Percentiles rank a stretch among this genome's conserved stretches.
phyloP scores from a whole-genome alignment of 768 basidiomycete species.

The Chalciporus piperatus region DNA sequence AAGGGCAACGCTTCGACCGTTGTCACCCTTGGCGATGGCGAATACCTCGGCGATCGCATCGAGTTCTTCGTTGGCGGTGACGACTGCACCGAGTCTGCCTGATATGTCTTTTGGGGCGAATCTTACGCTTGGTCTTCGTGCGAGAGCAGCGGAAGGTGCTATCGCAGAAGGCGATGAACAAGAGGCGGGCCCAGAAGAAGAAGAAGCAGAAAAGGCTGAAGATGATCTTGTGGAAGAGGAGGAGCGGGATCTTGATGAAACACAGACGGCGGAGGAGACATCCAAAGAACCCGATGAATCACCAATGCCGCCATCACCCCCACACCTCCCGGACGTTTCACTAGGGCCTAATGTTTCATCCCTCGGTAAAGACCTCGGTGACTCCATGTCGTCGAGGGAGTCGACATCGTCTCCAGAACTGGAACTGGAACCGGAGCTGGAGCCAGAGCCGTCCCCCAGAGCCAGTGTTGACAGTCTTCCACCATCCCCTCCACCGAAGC shows the following conservation, averaged over 20 bases:
- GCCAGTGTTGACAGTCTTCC: constrained; percentile 16
- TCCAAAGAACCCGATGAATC: neutral
- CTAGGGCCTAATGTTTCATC: constrained; percentile 9
- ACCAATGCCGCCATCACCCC: constrained; percentile 1
- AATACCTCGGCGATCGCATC: constrained; percentile 1
- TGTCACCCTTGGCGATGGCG: constrained; percentile 1
- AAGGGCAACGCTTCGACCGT: constrained; percentile 18
- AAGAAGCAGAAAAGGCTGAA: neutral
- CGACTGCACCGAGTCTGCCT: constrained; percentile 9
- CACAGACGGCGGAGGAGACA: neutral
- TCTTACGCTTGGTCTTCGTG: constrained; percentile 15
- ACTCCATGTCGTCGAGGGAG: neutral
- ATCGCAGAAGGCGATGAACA: constrained; percentile 14
- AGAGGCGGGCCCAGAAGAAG: neutral
- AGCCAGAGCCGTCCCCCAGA: constrained; percentile 4
- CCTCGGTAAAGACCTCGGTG: constrained; percentile 10
- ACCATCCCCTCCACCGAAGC: constrained; percentile 22
- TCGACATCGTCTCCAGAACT: neutral
- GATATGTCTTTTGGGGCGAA: constrained; percentile 21
- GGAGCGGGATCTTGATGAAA: neutral
- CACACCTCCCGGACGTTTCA: constrained; percentile 13
- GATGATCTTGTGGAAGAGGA: neutral
- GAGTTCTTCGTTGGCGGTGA: constrained; percentile 1
- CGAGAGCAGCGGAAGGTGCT: constrained; percentile 1
- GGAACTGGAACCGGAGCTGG: neutral